Evolutionary conservation across 1,284 basidiomycete genomes (phyloP).

Genomic region (Schizophyllum commune): DNA sequence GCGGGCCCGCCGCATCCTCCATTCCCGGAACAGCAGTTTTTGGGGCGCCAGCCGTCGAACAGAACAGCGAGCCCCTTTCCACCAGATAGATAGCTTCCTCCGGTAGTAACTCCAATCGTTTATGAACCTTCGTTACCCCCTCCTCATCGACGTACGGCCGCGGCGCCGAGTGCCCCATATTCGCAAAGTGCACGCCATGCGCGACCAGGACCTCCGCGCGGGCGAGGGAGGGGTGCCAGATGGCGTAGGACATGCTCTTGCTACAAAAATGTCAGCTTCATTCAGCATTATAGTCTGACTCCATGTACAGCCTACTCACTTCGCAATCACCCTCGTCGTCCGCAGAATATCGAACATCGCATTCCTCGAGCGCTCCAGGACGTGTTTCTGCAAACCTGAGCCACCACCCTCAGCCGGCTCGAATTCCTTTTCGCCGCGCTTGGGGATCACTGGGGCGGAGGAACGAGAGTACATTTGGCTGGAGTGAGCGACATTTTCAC

Average conservation of each 20-base stretch:
- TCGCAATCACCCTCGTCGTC: constrained; percentile 66
- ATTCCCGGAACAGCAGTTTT: constrained; percentile 17
- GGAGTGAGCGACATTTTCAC: neutral
- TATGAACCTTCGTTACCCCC: constrained; percentile 35
- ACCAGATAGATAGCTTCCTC: constrained; percentile 93
- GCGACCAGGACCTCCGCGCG: constrained; percentile 62
- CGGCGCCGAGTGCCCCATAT: constrained; percentile 68
- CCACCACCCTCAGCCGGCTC: constrained; percentile 73
- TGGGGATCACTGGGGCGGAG: constrained; percentile 57
- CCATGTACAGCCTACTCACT: no score
- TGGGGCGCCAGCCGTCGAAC: constrained; percentile 24
- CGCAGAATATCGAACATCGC: constrained; percentile 83
- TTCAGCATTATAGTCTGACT: constrained; percentile 7
- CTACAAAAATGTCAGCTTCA: constrained; percentile 27
- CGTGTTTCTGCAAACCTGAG: constrained; percentile 75
- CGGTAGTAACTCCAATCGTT: constrained; percentile 78
- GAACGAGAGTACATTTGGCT: neutral
- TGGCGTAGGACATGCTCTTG: constrained; percentile 65
- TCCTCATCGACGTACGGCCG: constrained; percentile 26
- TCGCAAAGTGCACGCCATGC: constrained; percentile 72
- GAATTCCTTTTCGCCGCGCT: constrained; percentile 93
- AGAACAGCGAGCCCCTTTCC: constrained; percentile 82
- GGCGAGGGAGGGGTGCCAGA: constrained; percentile 61
- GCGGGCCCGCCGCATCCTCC: constrained; percentile 31
- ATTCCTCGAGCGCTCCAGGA: constrained; percentile 59